Evolutionary conservation across 257 asterid genomes (phyloP), one percentile per base, ranked within the genome.

Genomic region (Asclepias syriaca): DNA sequence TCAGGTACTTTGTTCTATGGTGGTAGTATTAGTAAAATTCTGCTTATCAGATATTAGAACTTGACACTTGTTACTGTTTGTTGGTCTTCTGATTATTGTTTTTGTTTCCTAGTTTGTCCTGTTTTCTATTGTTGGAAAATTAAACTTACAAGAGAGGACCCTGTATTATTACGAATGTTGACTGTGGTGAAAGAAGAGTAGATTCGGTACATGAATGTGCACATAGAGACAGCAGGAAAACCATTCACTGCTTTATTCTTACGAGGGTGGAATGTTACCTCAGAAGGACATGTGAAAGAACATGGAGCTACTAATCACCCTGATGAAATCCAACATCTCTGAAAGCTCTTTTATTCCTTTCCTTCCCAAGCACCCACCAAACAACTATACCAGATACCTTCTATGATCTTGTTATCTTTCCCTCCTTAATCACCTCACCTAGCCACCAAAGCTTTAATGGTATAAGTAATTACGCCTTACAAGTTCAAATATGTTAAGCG

Each of bases 1-100:
- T 51, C 66, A 9, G 34, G 24, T 73, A 39, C 3, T 56, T 46
- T 14, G 58, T 53, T 53, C 24, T 71, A 9, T 45, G 3, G 18
- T 39, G 14, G 24, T 15, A 50, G 19, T 24, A 14, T 53, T 65
- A 29, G 18, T 45, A 39, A 53, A 14, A 19, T 13, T 56, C 66
- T 50, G 37, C 78, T 56, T 56, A 34, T 45, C 21, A n/a, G 34
- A 73, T 15, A 37, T 54, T 45, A 43, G 59, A 53, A 45, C 59
- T 22, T 57, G 34, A 57, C 15, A 27, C 37, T 21, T 57, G 12
- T 57, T 10, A 2, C 68, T 15, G 40, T 15, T 71, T 39, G 57
- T 24, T 1, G 27, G 21, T 45, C 1, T 45, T 11, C 59, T 57
- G 57, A 22, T 45, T 46, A 49, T 59, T 57, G 13, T 43, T n/a